Percentiles rank a stretch among this genome's conserved stretches.
Evolutionary conservation across 108 stramenopile species (phyloP).

Genomic region (Discostella stelligeroides): DNA sequence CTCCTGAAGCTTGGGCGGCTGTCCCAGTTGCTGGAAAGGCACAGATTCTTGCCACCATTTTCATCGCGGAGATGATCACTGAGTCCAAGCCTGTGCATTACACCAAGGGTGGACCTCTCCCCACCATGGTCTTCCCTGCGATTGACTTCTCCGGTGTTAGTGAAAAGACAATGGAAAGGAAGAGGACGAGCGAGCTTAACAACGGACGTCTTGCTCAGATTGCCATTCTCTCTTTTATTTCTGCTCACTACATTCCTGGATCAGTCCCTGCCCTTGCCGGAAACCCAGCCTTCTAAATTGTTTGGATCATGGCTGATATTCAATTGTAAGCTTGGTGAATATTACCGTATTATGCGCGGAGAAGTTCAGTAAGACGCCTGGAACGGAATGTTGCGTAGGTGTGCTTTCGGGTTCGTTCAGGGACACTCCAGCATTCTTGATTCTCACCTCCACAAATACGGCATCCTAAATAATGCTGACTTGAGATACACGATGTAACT

Average conservation of each 20-base stretch:
- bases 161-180: conserved; percentile 55
- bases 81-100: conserved; percentile 77
- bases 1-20: conserved; percentile 83
- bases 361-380: not conserved
- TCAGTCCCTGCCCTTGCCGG: conserved; percentile 71
- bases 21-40: conserved; percentile 83
- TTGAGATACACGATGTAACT: not conserved
- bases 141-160: conserved; percentile 83
- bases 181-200: conserved; percentile 78
- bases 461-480: too few relatives aligned
- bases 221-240: conserved; percentile 74
- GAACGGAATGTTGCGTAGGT: not conserved
- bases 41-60: conserved; percentile 82
- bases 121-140: conserved; percentile 84
- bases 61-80: conserved; percentile 71
- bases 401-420: too few relatives aligned
- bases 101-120: conserved; percentile 80
- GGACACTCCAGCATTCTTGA: too few relatives aligned
- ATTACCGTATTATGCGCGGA: not conserved
- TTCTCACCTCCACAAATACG: not conserved
- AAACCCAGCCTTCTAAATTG: conserved; percentile 64
- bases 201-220: conserved; percentile 86
- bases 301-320: not conserved
- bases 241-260: conserved; percentile 76
- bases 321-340: not conserved